Evolutionary conservation across 768 basidiomycete species (phyloP).

Genomic region (Dictyophora rubrovolvata): DNA sequence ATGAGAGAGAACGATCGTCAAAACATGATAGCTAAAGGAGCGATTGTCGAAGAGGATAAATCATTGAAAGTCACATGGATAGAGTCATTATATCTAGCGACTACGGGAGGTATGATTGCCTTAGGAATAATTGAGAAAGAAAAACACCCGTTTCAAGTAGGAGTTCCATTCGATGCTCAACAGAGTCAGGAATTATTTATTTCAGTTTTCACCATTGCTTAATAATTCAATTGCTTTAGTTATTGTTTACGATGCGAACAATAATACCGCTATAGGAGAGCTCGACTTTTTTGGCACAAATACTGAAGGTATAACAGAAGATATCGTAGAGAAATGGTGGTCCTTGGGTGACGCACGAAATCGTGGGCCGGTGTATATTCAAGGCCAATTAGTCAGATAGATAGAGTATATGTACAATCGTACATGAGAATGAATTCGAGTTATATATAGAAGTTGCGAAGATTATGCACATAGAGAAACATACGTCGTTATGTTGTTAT

Average conservation of each 20-base stretch:
- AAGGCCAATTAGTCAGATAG: slow-evolving; percentile 31
- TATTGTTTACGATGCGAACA: slow-evolving; percentile 32
- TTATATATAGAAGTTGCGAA: too few relatives aligned
- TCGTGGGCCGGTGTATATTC: slow-evolving; percentile 47
- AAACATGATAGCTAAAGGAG: slow-evolving; percentile 15
- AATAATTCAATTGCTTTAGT: slow-evolving; percentile 25
- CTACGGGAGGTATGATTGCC: slow-evolving; percentile 65
- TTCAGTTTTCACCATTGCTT: not conserved
- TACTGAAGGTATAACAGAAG: slow-evolving; percentile 22
- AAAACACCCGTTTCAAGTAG: slow-evolving; percentile 46
- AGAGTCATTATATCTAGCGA: slow-evolving; percentile 73
- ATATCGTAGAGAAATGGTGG: slow-evolving; percentile 85
- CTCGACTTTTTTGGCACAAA: slow-evolving; percentile 58
- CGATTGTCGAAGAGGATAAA: slow-evolving; percentile 6
- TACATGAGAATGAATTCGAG: too few relatives aligned
- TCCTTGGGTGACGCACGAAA: slow-evolving; percentile 67
- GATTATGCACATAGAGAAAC: not conserved
- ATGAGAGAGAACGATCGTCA: slow-evolving; percentile 47
- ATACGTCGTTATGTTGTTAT: not conserved
- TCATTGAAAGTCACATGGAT: slow-evolving; percentile 64
- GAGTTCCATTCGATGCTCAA: slow-evolving; percentile 67
- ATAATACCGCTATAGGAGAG: slow-evolving; percentile 40
- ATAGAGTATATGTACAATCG: not conserved
- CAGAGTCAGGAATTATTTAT: slow-evolving; percentile 38
- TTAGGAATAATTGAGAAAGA: slow-evolving; percentile 37